Evolutionary conservation across 2,329 filamentous ascomycete genomes (phyloP), one percentile per base, ranked within the genome.

Genomic region (Claviceps digitariae): DNA sequence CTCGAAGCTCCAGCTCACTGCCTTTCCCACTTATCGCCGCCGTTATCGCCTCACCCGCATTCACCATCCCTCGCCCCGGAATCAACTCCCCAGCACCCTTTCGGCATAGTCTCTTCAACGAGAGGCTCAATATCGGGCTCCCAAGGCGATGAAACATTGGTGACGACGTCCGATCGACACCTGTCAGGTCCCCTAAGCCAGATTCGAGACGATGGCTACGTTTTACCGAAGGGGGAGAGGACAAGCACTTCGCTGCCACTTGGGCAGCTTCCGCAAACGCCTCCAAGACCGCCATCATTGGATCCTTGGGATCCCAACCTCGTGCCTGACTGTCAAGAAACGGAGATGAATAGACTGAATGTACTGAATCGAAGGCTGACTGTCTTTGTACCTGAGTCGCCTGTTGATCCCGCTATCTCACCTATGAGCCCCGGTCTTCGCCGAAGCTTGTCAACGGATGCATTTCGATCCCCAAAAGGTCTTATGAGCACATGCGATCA

Each of bases 301-400:
- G 70, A 74, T 51, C 72, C 72, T 7, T 75, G 72, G 73, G 68
- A 74, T 54, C 59, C 68, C 38, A 62, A 64, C 23, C 54, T 55
- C 31, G 56, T 58, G 20, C 60, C 60, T 20, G 52, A 51, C 17
- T 54, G 51, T n/a, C 55, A 55, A 5, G 61, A 64, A 34, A 57
- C 51, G 3, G 57, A 57, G 2, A 56, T 57, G 34, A 46, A 57
- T 20, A 60, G 46, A 48, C 8, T 12, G n/a, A 48, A 9, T 23
- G 23, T 12, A 15, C 58, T 61, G 15, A 57, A 63, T 46, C 59
- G 63, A 27, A 56, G 63, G 23, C 58, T 52, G 17, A 47, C 23
- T 5, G 36, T 53, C 21, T 25, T 15, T 43, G 36, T 34, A 27
- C 41, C 58, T 4, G 59, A 55, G 50, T 61, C 55, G 7, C 59